Conservation (phyloP, 306 rosid genomes). For the Ceratonia siliqua region DNA sequence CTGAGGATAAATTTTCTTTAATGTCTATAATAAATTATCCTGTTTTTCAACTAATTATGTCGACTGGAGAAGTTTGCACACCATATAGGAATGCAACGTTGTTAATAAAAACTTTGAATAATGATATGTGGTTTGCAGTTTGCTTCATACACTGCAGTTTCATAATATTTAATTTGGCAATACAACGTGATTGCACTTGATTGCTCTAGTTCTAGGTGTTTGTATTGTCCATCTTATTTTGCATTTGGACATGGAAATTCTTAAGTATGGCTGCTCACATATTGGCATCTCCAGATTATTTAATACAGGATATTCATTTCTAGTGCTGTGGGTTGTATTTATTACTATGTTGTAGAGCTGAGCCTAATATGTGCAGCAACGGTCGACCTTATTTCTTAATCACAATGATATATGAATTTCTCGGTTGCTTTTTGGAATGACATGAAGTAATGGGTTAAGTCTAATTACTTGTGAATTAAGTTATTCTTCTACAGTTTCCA, state of each 20-base stretch:
- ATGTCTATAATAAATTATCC: not conserved
- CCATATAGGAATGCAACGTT: not conserved
- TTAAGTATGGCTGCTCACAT: not conserved
- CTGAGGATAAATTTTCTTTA: not conserved
- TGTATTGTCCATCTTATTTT: slow-evolving; percentile 11
- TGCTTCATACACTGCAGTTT: not conserved
- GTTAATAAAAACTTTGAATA: not conserved
- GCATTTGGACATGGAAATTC: slow-evolving; percentile 11
- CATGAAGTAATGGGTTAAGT: not conserved
- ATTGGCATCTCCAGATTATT: not conserved
- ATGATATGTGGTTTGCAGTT: not conserved
- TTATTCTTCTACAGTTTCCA: not conserved
- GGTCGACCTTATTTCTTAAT: not conserved
- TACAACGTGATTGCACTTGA: not conserved
- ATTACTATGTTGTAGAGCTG: not conserved
- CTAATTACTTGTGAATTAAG: slow-evolving; percentile 8
- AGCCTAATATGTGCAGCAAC: not conserved
- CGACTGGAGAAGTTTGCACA: not conserved
- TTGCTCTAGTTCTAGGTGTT: slow-evolving; percentile 5
- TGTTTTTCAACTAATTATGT: slow-evolving; percentile 9
- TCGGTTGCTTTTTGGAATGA: not conserved
- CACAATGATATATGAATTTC: not conserved
- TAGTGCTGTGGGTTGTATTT: not conserved
- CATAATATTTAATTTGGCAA: not conserved
- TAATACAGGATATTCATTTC: not conserved